Percentiles rank a stretch among this genome's conserved stretches.
phyloP scores from a whole-genome alignment of 2,329 filamentous ascomycete species.

The Penicillium oxalicum region DNA sequence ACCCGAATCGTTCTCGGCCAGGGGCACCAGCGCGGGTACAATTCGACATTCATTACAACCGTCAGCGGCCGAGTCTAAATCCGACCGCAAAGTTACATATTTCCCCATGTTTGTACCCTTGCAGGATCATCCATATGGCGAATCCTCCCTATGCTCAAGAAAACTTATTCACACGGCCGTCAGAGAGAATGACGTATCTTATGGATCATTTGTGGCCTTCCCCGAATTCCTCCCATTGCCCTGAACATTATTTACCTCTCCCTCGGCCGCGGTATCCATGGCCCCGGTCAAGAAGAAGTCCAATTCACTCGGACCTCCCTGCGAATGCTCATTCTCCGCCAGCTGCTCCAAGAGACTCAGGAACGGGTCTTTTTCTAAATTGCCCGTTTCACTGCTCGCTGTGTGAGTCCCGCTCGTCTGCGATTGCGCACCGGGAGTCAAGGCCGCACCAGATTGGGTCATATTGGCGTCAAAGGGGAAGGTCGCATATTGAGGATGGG shows the following conservation, averaged over 20 bases:
- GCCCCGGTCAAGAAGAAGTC: conserved; percentile 64
- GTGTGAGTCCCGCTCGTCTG: conserved; percentile 35
- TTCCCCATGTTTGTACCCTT: too few species aligned
- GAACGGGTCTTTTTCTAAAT: conserved; percentile 74
- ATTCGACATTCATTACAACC: too few species aligned
- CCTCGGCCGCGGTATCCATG: conserved; percentile 1
- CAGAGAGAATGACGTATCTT: too few species aligned
- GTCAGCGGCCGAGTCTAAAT: too few species aligned
- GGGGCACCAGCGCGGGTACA: too few species aligned
- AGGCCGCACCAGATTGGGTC: conserved; percentile 9
- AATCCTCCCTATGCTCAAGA: too few species aligned
- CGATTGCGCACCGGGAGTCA: conserved; percentile 40
- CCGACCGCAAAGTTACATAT: too few species aligned
- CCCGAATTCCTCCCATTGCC: background rate
- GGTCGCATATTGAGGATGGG: conserved; percentile 33
- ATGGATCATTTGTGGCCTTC: background rate
- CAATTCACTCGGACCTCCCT: conserved; percentile 65
- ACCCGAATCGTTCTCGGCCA: too few species aligned
- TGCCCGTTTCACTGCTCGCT: conserved; percentile 31
- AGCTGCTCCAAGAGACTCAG: conserved; percentile 72
- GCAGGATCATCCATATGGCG: too few species aligned
- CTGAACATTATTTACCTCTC: conserved; percentile 6
- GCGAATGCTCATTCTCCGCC: conserved; percentile 67
- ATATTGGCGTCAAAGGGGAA: conserved; percentile 33
- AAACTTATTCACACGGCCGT: too few species aligned